phyloP scores from a whole-genome alignment of 2,329 filamentous ascomycete species.

The Microdochium paspali region DNA sequence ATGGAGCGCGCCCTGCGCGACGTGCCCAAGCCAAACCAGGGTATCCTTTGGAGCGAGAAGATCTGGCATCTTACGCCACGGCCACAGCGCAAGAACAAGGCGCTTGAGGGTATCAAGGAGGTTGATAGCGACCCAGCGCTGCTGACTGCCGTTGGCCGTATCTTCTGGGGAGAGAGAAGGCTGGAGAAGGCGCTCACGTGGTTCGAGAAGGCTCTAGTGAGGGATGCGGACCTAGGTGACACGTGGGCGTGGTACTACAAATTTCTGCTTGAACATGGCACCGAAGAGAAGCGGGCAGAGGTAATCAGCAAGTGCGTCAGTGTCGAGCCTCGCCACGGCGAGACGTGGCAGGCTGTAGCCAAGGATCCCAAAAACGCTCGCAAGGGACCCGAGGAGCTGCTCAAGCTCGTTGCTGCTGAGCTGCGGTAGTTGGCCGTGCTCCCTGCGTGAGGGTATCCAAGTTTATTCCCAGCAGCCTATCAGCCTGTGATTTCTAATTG shows the following conservation, averaged over 20 bases:
- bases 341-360: constrained; percentile 77
- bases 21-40: constrained; percentile 62
- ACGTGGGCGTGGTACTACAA: constrained; percentile 98
- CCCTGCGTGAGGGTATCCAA: too few relatives aligned
- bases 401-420: constrained; percentile 64
- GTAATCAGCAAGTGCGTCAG: constrained; percentile 71
- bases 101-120: constrained; percentile 92
- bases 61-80: constrained; percentile 91
- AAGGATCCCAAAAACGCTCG: constrained; percentile 79
- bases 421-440: constrained; percentile 16
- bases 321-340: constrained; percentile 85
- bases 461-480: too few relatives aligned
- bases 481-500: too few relatives aligned
- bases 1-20: constrained; percentile 94
- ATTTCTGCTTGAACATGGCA: constrained; percentile 86
- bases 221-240: constrained; percentile 82
- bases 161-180: constrained; percentile 90
- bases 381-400: constrained; percentile 67
- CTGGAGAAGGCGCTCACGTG: constrained; percentile 91
- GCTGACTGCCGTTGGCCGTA: constrained; percentile 85
- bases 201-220: constrained; percentile 91
- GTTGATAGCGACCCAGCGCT: constrained; percentile 85
- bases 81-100: constrained; percentile 84
- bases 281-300: constrained; percentile 82
- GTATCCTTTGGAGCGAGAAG: constrained; percentile 84